Evolutionary conservation across 2,329 filamentous ascomycete genomes (phyloP).

Genomic region (Fusarium gaditjirri): DNA sequence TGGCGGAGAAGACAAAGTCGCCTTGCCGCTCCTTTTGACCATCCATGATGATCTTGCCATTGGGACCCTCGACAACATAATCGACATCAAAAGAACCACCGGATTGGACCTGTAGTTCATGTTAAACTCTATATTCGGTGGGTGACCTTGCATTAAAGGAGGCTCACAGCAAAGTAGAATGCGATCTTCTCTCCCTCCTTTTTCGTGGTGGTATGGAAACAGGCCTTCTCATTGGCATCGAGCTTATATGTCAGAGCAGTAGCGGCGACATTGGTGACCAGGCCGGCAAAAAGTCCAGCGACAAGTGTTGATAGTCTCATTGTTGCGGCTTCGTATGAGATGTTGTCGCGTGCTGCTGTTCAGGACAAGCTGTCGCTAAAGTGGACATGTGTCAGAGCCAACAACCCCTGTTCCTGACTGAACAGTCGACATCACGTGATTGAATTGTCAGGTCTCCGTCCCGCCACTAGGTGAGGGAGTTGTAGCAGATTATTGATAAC

Average conservation of each 20-base stretch:
- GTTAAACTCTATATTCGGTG: constrained; percentile 18
- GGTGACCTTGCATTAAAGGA: background rate
- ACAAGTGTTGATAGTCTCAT: constrained; percentile 75
- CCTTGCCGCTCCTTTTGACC: constrained; percentile 93
- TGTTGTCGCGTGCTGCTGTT: constrained; percentile 47
- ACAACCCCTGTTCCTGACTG: background rate
- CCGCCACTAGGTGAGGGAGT: background rate
- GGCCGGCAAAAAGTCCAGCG: constrained; percentile 76
- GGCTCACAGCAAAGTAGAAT: constrained; percentile 95
- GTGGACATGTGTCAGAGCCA: constrained; percentile 22
- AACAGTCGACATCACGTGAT: background rate
- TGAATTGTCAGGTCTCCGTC: background rate
- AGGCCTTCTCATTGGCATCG: constrained; percentile 89
- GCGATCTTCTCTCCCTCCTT: constrained; percentile 88
- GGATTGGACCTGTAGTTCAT: constrained; percentile 81
- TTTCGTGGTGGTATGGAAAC: constrained; percentile 88
- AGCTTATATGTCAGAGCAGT: constrained; percentile 97
- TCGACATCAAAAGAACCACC: constrained; percentile 98
- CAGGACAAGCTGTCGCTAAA: constrained; percentile 47
- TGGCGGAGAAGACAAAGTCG: constrained; percentile 97
- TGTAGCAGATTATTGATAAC: background rate
- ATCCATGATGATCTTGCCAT: constrained; percentile 82
- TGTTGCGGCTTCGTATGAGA: constrained; percentile 41
- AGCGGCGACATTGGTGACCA: constrained; percentile 77
- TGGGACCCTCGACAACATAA: constrained; percentile 86